phyloP scores from a whole-genome alignment of 1,284 basidiomycete species.

The Gomphus sp. region DNA sequence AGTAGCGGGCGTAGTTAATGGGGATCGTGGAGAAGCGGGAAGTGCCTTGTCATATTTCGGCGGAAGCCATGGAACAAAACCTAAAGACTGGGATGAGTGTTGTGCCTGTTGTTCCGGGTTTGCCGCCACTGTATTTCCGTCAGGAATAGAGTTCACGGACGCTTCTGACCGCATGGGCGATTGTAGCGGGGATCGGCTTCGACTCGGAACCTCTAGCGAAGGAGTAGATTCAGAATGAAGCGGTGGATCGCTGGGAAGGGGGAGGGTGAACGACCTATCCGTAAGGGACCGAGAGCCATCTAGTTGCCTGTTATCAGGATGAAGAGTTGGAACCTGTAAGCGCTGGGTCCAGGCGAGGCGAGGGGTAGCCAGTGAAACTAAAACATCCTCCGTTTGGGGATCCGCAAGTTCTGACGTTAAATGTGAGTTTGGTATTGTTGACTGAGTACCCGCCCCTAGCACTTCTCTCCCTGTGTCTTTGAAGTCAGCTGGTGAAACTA shows the following conservation, averaged over 20 bases:
- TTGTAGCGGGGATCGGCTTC: neutral
- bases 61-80: neutral
- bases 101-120: neutral
- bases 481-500: neutral
- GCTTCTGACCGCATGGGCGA: conserved; percentile 1
- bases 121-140: neutral
- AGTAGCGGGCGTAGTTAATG: neutral
- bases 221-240: neutral
- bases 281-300: neutral
- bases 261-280: neutral
- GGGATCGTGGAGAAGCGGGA: conserved; percentile 6
- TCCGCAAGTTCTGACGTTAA: neutral
- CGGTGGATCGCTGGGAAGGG: neutral
- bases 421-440: neutral
- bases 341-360: neutral
- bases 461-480: conserved; percentile 4
- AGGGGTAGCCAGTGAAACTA: neutral
- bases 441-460: neutral
- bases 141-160: conserved; percentile 2
- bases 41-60: conserved; percentile 6
- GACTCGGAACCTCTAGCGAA: neutral
- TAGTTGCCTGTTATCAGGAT: neutral
- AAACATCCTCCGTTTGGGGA: neutral
- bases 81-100: neutral
- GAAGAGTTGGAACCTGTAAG: neutral